Evolutionary conservation across 331 rosid genomes (phyloP).

Genomic region (Arachis monticola): DNA sequence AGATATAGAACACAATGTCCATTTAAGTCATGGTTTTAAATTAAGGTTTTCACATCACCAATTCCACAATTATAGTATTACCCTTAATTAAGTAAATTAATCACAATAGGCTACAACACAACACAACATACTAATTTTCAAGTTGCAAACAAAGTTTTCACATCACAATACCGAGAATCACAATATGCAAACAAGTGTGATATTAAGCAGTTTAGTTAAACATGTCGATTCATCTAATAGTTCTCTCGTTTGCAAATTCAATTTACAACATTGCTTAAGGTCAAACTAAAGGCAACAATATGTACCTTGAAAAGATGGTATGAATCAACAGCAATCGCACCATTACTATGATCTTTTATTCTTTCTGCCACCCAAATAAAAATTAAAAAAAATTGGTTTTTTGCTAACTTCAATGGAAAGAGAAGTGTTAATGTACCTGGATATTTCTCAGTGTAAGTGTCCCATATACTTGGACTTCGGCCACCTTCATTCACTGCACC

Average conservation of each 20-base stretch:
- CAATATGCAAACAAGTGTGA: too few species aligned
- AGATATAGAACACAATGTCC: neutral
- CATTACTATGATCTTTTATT: constrained; percentile 42
- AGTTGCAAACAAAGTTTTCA: too few species aligned
- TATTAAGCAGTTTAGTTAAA: too few species aligned
- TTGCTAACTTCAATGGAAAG: neutral
- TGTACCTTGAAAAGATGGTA: constrained; percentile 56
- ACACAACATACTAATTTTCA: too few species aligned
- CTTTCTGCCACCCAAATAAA: constrained; percentile 32
- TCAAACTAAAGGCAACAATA: neutral
- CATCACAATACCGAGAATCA: too few species aligned
- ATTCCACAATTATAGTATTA: too few species aligned
- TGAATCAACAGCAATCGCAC: constrained; percentile 39
- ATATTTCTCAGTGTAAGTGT: constrained; percentile 36
- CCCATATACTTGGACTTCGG: constrained; percentile 44
- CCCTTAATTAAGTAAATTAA: too few species aligned
- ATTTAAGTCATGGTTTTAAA: too few species aligned
- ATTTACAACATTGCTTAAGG: neutral
- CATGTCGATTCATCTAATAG: too few species aligned
- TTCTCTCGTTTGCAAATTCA: too few species aligned
- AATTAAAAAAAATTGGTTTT: neutral
- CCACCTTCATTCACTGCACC: constrained; percentile 56
- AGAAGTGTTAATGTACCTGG: constrained; percentile 35
- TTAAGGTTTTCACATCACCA: too few species aligned
- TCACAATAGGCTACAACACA: too few species aligned